phyloP scores from a whole-genome alignment of 371 early-diverging fungal genomes.

The Coemansia sp. region DNA sequence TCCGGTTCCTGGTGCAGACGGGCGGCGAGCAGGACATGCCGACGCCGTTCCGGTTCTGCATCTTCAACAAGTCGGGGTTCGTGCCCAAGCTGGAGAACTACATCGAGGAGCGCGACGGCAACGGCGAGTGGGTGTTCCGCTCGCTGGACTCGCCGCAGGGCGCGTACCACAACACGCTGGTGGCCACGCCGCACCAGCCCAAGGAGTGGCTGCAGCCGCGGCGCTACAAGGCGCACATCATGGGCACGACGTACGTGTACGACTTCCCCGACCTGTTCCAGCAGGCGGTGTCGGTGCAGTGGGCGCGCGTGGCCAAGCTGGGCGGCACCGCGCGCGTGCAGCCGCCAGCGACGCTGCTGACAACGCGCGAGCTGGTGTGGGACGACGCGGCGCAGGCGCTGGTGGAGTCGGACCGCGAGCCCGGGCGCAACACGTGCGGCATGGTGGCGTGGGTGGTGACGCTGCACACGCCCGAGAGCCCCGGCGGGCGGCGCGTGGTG shows the following conservation, averaged over 20 bases:
- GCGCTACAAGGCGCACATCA: slow-evolving; percentile 95
- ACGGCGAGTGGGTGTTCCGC: slow-evolving; percentile 63
- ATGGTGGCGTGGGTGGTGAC: slow-evolving; percentile 96
- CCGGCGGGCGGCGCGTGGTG: slow-evolving; percentile 82
- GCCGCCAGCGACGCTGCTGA: slow-evolving; percentile 68
- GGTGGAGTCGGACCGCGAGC: slow-evolving; percentile 76
- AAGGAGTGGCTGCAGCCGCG: slow-evolving; percentile 96
- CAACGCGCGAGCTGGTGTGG: slow-evolving; percentile 83
- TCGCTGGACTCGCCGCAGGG: slow-evolving; percentile 67
- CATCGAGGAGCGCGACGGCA: slow-evolving; percentile 74
- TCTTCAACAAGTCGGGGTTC: slow-evolving; percentile 89
- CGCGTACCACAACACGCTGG: slow-evolving; percentile 79
- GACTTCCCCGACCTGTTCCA: slow-evolving; percentile 97
- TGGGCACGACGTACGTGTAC: slow-evolving; percentile 98
- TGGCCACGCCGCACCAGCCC: slow-evolving; percentile 82
- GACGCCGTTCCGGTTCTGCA: slow-evolving; percentile 87
- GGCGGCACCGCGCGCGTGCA: slow-evolving; percentile 3
- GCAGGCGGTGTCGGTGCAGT: slow-evolving; percentile 58
- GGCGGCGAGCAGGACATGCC: slow-evolving; percentile 61
- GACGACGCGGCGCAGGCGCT: slow-evolving; percentile 73
- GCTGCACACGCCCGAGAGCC: slow-evolving; percentile 92
- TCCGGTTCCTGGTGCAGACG: slow-evolving; percentile 86
- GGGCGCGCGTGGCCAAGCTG: slow-evolving; percentile 44
- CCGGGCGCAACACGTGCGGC: slow-evolving; percentile 91
- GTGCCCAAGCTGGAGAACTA: slow-evolving; percentile 90